phyloP scores from a whole-genome alignment of 306 rosid species.

The Amphicarpaea edgeworthii region DNA sequence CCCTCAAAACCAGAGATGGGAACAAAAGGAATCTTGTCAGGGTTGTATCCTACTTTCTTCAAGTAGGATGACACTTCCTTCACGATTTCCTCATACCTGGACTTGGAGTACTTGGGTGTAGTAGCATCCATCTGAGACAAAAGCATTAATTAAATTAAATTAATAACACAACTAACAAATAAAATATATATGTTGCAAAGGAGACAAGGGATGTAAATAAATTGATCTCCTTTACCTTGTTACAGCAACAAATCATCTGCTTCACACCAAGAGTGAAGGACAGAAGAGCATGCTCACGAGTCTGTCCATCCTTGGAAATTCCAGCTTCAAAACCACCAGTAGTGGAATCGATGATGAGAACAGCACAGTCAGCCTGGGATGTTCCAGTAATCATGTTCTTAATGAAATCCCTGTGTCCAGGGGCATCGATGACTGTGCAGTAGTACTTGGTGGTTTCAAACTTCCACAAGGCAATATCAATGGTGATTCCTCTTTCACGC shows the following conservation, averaged over 20 bases:
- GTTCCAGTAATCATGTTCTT: slow-evolving; percentile 7
- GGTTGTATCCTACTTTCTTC: slow-evolving; percentile 19
- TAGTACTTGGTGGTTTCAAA: slow-evolving; percentile 11
- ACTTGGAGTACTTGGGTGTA: slow-evolving; percentile 12
- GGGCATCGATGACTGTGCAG: slow-evolving; percentile 18
- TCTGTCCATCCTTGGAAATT: slow-evolving; percentile 7
- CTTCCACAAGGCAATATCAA: slow-evolving; percentile 27
- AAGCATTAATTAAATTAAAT: background rate
- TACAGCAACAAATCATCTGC: slow-evolving; percentile 22
- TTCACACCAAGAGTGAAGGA: slow-evolving; percentile 11
- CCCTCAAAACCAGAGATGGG: slow-evolving; percentile 26
- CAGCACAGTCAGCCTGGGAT: slow-evolving; percentile 23
- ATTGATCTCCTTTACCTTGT: too few species aligned
- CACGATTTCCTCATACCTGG: slow-evolving; percentile 18
- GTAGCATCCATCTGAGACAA: slow-evolving; percentile 8
- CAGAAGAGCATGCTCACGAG: slow-evolving; percentile 11
- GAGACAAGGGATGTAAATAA: too few species aligned
- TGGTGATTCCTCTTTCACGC: slow-evolving; percentile 25
- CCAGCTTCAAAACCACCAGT: slow-evolving; percentile 30
- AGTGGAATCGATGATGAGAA: slow-evolving; percentile 6
- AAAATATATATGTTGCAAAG: too few species aligned
- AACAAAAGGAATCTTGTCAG: slow-evolving; percentile 24
- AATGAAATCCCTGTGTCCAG: slow-evolving; percentile 20
- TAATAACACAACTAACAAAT: background rate
- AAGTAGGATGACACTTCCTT: slow-evolving; percentile 22